Evolutionary conservation across 495 filamentous ascomycete species (phyloP).

Genomic region (Podospora tetraspora): DNA sequence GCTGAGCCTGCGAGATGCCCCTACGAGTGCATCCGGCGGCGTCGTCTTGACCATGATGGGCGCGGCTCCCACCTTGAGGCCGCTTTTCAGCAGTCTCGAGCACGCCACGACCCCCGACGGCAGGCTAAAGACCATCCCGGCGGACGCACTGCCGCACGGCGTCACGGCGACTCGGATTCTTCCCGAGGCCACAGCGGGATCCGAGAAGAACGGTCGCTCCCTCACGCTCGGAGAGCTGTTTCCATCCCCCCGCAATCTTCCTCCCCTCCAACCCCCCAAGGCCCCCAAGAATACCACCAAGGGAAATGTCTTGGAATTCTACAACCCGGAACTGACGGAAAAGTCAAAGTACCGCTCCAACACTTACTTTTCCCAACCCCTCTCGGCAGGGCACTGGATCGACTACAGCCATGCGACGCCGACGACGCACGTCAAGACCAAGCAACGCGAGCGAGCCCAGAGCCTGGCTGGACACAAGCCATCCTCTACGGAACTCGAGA

Average conservation of each 20-base stretch:
- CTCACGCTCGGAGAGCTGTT: slow-evolving; percentile 78
- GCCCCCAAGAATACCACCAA: slow-evolving; percentile 58
- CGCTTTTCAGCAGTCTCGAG: slow-evolving; percentile 76
- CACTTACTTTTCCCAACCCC: slow-evolving; percentile 47
- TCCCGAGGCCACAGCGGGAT: slow-evolving; percentile 36
- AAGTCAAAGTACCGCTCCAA: slow-evolving; percentile 53
- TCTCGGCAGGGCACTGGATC: slow-evolving; percentile 62
- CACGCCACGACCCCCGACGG: slow-evolving; percentile 40
- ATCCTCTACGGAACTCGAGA: slow-evolving; percentile 47
- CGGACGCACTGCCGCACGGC: slow-evolving; percentile 64
- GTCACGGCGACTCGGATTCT: slow-evolving; percentile 65
- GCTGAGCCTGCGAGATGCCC: slow-evolving; percentile 12
- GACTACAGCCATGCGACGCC: slow-evolving; percentile 58
- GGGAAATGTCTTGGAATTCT: slow-evolving; percentile 57
- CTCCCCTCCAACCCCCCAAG: slow-evolving; percentile 66
- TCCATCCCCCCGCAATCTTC: slow-evolving; percentile 60
- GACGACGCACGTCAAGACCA: slow-evolving; percentile 56
- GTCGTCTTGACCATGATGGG: slow-evolving; percentile 67
- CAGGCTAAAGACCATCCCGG: slow-evolving; percentile 46
- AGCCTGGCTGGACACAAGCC: slow-evolving; percentile 60
- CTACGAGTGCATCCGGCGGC: slow-evolving; percentile 34
- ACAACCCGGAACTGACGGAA: slow-evolving; percentile 50
- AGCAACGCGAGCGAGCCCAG: slow-evolving; percentile 64
- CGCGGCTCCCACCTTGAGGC: slow-evolving; percentile 63
- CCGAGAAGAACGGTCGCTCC: slow-evolving; percentile 43